Evolutionary conservation across 108 stramenopile species (phyloP).

Genomic region (Fragilaria crotonensis): DNA sequence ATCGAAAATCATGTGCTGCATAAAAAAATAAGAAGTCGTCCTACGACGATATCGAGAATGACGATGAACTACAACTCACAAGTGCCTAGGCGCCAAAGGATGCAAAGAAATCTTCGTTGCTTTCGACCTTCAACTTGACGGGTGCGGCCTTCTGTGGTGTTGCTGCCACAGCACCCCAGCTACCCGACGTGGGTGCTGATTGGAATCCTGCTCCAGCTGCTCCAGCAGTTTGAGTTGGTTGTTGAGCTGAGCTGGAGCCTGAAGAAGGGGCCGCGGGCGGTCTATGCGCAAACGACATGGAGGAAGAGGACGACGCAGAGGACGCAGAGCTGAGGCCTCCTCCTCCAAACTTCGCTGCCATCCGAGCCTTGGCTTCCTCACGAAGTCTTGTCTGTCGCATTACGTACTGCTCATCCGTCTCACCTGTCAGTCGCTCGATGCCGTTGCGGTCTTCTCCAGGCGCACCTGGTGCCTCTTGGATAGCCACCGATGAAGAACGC

Average conservation of each 20-base stretch:
- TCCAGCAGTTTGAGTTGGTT: background rate
- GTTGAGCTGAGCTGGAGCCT: constrained; percentile 9
- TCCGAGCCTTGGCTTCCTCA: constrained; percentile 78
- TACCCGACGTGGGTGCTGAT: constrained; percentile 15
- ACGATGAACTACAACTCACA: no score
- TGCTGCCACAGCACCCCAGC: background rate
- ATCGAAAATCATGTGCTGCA: no score
- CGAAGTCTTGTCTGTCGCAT: constrained; percentile 76
- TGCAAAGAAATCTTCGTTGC: constrained; percentile 73
- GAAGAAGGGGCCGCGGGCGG: constrained; percentile 19
- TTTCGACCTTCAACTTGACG: constrained; percentile 32
- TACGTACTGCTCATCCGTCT: constrained; percentile 88
- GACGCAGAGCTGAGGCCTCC: constrained; percentile 20
- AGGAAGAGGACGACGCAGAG: constrained; percentile 13
- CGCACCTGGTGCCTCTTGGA: constrained; percentile 46
- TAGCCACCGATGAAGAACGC: constrained; percentile 1
- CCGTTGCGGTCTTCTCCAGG: constrained; percentile 83
- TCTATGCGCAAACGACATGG: constrained; percentile 23
- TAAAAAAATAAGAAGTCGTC: no score
- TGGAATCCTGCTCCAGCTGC: background rate
- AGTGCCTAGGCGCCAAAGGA: constrained; percentile 58
- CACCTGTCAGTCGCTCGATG: constrained; percentile 80
- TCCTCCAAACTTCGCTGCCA: constrained; percentile 83
- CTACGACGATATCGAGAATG: no score
- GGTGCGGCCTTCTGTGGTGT: constrained; percentile 21